These are phyloP conservation scores for Phytophthora litchii DNA, from an alignment of 352 stramenopile genomes.

Conservation along the genomic window DNA sequence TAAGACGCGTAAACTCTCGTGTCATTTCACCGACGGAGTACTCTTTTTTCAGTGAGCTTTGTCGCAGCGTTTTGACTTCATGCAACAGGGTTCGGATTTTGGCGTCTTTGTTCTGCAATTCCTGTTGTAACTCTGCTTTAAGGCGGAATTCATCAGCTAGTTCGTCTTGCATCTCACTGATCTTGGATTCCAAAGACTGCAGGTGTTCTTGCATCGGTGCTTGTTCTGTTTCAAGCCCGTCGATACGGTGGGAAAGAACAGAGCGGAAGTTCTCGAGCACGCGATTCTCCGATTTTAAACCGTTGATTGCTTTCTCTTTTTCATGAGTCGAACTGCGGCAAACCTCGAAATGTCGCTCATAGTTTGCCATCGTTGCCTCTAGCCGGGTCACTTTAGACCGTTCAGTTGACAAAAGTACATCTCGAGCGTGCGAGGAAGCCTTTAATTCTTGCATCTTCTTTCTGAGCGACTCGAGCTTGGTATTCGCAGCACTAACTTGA, in stretches of 20 bases:
- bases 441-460: conserved; percentile 90
- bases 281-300: conserved; percentile 74
- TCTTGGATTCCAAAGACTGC: conserved; percentile 57
- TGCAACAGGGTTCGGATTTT: conserved; percentile 79
- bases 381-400: conserved; percentile 68
- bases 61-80: conserved; percentile 77
- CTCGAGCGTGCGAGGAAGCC: conserved; percentile 61
- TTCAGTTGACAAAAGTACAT: conserved; percentile 78
- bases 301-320: conserved; percentile 72
- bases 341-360: conserved; percentile 79
- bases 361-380: conserved; percentile 66
- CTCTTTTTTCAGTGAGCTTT: conserved; percentile 80
- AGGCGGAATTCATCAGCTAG: conserved; percentile 72
- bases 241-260: conserved; percentile 76
- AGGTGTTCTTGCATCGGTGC: conserved; percentile 75
- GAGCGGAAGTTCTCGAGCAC: conserved; percentile 86
- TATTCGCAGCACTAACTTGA: conserved; percentile 78
- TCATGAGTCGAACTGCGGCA: conserved; percentile 68
- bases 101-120: conserved; percentile 71
- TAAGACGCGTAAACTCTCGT: conserved; percentile 72
- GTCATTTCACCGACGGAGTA: conserved; percentile 83
- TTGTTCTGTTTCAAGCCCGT: conserved; percentile 76
- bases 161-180: conserved; percentile 81
- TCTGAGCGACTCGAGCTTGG: conserved; percentile 80
- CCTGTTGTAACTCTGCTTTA: conserved; percentile 67